A percentile compares a stretch with the other conserved stretches of the same genome.
These are phyloP conservation scores for Trichoderma sp. DNA, from an alignment of 2,329 filamentous ascomycete genomes.

Conservation along the genomic window DNA sequence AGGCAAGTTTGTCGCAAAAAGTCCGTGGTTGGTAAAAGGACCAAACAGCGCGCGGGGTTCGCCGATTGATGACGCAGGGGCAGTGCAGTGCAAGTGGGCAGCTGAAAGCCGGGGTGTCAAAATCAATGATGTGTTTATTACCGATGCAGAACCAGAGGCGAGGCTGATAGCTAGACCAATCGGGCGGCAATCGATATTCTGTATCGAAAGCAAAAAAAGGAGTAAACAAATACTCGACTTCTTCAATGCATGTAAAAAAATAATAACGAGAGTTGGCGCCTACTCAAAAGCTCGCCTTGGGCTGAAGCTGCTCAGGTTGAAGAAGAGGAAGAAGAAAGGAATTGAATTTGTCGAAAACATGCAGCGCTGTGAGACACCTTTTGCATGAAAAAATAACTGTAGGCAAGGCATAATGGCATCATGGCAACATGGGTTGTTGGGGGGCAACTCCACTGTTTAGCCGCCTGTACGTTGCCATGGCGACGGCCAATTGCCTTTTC, in stretches of 20 bases:
- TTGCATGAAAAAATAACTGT: background rate
- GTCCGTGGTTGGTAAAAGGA: background rate
- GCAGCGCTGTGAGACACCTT: slow-evolving; percentile 17
- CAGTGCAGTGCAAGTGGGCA: background rate
- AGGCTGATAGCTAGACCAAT: background rate
- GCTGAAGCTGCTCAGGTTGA: background rate
- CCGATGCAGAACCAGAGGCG: background rate
- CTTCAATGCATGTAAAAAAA: background rate
- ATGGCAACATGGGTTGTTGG: background rate
- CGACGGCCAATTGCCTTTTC: slow-evolving; percentile 1
- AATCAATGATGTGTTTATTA: slow-evolving; percentile 6
- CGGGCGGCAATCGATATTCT: background rate
- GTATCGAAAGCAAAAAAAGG: background rate
- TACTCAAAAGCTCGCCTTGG: background rate
- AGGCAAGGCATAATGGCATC: background rate
- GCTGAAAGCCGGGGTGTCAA: background rate
- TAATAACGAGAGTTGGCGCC: background rate
- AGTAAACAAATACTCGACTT: background rate
- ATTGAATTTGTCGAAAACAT: background rate
- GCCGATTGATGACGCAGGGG: background rate
- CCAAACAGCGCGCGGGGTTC: slow-evolving; percentile 9
- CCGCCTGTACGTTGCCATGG: slow-evolving; percentile 1
- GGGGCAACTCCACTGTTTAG: slow-evolving; percentile 14
- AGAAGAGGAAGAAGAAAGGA: background rate
- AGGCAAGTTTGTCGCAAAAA: background rate